Evolutionary conservation across 495 filamentous ascomycete species (phyloP).

Genomic region (Sphaerosporella brunnea): DNA sequence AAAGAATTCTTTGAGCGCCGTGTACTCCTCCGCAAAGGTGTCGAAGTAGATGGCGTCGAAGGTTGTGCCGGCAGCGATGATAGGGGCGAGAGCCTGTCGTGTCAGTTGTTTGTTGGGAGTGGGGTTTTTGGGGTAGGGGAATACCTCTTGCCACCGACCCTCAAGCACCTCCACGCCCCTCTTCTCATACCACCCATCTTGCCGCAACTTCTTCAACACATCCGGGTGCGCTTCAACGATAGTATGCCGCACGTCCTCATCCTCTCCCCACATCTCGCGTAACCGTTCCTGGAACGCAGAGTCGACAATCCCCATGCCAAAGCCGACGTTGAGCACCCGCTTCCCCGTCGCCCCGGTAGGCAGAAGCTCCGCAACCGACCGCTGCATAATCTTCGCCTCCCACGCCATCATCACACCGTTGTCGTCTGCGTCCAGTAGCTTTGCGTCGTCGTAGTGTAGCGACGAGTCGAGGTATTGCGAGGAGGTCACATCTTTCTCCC

Average conservation of each 20-base stretch:
- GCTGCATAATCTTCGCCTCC: constrained; percentile 80
- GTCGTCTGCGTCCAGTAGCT: constrained; percentile 51
- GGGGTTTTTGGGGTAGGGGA: neutral
- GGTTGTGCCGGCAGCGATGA: constrained; percentile 49
- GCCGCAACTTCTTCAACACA: constrained; percentile 53
- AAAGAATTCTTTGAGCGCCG: constrained; percentile 71
- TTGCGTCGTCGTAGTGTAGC: constrained; percentile 54
- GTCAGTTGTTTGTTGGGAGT: neutral
- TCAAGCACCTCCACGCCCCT: constrained; percentile 46
- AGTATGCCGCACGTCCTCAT: too few species aligned
- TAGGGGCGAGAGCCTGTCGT: constrained; percentile 55
- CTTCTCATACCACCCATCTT: constrained; percentile 45
- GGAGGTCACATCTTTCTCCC: constrained; percentile 17
- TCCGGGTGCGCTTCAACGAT: constrained; percentile 71
- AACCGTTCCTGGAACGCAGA: constrained; percentile 45
- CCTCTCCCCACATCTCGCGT: constrained; percentile 39
- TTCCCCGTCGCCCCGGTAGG: constrained; percentile 33
- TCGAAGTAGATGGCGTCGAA: constrained; percentile 97
- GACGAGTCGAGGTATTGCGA: constrained; percentile 51
- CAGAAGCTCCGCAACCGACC: constrained; percentile 47
- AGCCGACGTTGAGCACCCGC: constrained; percentile 75
- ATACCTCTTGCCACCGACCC: constrained; percentile 24
- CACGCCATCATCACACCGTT: constrained; percentile 98
- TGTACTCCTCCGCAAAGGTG: constrained; percentile 88
- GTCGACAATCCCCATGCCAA: constrained; percentile 94